Percentiles rank a stretch among this genome's conserved stretches.
phyloP scores from a whole-genome alignment of 805 yeast species.

The Maudiozyma saulgeensis region DNA sequence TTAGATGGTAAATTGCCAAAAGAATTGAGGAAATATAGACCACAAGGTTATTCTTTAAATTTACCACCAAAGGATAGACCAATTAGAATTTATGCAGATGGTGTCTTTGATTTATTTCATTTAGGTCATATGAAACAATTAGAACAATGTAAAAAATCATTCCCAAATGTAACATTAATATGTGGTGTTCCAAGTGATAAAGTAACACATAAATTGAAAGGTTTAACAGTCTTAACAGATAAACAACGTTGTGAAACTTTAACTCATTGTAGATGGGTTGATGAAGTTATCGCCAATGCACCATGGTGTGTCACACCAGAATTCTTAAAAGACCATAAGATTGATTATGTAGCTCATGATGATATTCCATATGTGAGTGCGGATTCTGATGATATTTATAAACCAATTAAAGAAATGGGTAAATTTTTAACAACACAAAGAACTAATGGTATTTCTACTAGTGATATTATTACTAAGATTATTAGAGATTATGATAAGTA shows the following conservation, averaged over 20 bases:
- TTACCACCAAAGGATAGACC: slow-evolving; percentile 81
- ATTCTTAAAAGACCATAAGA: slow-evolving; percentile 65
- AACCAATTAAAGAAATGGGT: slow-evolving; percentile 83
- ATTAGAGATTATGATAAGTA: slow-evolving; percentile 95
- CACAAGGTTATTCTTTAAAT: slow-evolving; percentile 67
- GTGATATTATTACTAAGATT: slow-evolving; percentile 90
- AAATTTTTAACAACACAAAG: slow-evolving; percentile 91
- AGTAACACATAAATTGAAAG: slow-evolving; percentile 86
- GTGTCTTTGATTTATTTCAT: slow-evolving; percentile 94
- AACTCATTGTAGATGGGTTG: slow-evolving; percentile 93
- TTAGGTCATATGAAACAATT: slow-evolving; percentile 96
- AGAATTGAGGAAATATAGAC: slow-evolving; percentile 67
- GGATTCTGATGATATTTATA: slow-evolving; percentile 86
- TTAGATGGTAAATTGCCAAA: slow-evolving; percentile 59
- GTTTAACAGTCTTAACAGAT: slow-evolving; percentile 84
- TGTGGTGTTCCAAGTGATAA: slow-evolving; percentile 88
- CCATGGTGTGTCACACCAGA: slow-evolving; percentile 92
- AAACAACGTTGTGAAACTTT: slow-evolving; percentile 85
- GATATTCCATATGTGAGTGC: slow-evolving; percentile 88
- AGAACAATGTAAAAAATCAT: slow-evolving; percentile 91
- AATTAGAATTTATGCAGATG: slow-evolving; percentile 93
- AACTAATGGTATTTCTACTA: slow-evolving; percentile 92
- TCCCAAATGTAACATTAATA: slow-evolving; percentile 74
- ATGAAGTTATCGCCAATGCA: slow-evolving; percentile 87
- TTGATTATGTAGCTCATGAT: slow-evolving; percentile 97